These are phyloP conservation scores for Hymenotorrendiella dingleyae DNA, from an alignment of 2,329 filamentous ascomycete genomes.

Conservation along the genomic window DNA sequence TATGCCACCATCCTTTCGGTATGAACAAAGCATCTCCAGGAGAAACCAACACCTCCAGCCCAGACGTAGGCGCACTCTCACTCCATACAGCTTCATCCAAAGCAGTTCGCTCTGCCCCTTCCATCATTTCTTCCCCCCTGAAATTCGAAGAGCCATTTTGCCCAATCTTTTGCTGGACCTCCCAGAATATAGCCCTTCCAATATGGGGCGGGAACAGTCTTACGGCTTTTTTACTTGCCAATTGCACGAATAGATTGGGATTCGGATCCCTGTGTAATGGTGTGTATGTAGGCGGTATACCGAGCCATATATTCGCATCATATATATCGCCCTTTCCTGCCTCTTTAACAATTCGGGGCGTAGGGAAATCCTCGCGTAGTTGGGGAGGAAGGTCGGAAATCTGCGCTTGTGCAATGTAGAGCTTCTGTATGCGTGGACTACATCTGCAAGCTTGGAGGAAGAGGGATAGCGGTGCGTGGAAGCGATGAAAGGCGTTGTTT, in stretches of 20 bases:
- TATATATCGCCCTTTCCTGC: constrained; percentile 81
- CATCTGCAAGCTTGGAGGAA: constrained; percentile 18
- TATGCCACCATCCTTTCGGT: constrained; percentile 83
- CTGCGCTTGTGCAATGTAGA: constrained; percentile 84
- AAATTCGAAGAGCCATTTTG: constrained; percentile 39
- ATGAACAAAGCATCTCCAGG: constrained; percentile 72
- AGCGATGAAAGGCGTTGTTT: constrained; percentile 35
- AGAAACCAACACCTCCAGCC: constrained; percentile 42
- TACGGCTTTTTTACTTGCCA: constrained; percentile 66
- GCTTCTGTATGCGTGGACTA: constrained; percentile 23
- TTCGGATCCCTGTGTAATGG: constrained; percentile 91
- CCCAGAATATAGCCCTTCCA: constrained; percentile 59
- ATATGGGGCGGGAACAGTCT: constrained; percentile 61
- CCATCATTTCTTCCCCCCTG: constrained; percentile 87
- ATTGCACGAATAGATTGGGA: constrained; percentile 83
- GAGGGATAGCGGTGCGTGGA: constrained; percentile 35
- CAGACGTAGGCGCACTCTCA: constrained; percentile 10
- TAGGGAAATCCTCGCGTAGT: constrained; percentile 61
- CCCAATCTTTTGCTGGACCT: constrained; percentile 35
- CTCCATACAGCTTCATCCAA: constrained; percentile 70
- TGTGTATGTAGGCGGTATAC: constrained; percentile 79
- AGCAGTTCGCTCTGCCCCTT: constrained; percentile 60
- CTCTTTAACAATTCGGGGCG: constrained; percentile 55
- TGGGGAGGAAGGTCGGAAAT: constrained; percentile 59
- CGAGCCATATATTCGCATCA: constrained; percentile 80